Conservation (phyloP, 148 eudicot species). For the Simmondsia chinensis region DNA sequence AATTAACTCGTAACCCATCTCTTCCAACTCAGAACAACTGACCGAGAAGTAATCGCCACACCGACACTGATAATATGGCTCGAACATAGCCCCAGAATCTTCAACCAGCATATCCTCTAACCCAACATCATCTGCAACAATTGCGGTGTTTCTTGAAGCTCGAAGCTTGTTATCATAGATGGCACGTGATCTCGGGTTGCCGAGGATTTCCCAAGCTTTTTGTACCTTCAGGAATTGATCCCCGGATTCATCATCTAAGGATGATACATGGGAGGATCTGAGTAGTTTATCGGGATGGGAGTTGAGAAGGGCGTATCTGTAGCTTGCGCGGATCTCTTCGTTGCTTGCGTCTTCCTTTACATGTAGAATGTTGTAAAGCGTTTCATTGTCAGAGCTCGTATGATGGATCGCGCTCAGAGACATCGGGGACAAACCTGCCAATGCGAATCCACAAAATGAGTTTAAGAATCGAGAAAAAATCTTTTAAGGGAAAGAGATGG, state of each 20-base stretch:
- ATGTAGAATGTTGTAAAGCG: slow-evolving; percentile 57
- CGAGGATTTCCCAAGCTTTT: slow-evolving; percentile 81
- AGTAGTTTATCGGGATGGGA: slow-evolving; percentile 67
- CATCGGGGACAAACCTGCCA: too few species aligned
- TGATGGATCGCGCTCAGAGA: slow-evolving; percentile 14
- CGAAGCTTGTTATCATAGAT: slow-evolving; percentile 52
- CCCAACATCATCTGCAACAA: slow-evolving; percentile 46
- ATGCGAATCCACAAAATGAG: too few species aligned
- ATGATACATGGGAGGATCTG: slow-evolving; percentile 14
- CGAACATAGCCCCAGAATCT: slow-evolving; percentile 26
- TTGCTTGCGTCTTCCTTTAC: slow-evolving; percentile 63
- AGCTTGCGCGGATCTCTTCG: slow-evolving; percentile 63
- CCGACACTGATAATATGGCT: slow-evolving; percentile 47
- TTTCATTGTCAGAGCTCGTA: slow-evolving; percentile 23
- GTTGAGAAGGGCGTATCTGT: slow-evolving; percentile 54
- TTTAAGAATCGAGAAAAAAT: too few species aligned
- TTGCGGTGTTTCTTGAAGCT: slow-evolving; percentile 28
- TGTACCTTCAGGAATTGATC: slow-evolving; percentile 54
- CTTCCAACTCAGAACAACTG: slow-evolving; percentile 53
- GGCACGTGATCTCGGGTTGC: slow-evolving; percentile 46
- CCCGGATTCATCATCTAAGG: slow-evolving; percentile 10
- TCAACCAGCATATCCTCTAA: slow-evolving; percentile 53
- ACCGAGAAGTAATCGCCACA: slow-evolving; percentile 77
- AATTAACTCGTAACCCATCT: slow-evolving; percentile 53
- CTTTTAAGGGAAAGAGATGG: too few species aligned